Evolutionary conservation across 2,329 filamentous ascomycete genomes (phyloP).

Genomic region (Fusarium setosum): DNA sequence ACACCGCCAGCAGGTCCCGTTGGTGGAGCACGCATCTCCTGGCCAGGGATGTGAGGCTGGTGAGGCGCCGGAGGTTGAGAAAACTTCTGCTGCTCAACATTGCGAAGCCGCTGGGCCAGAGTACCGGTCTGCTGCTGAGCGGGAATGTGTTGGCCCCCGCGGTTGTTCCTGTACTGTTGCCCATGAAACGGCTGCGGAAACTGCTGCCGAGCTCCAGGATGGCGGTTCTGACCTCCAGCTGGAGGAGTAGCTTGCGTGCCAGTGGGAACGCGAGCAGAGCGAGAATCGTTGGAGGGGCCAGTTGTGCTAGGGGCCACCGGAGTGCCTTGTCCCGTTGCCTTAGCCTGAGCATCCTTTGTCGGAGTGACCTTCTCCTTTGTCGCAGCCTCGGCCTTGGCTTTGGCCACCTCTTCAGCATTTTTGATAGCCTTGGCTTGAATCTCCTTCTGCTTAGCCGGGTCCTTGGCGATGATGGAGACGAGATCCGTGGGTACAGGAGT

Average conservation of each 20-base stretch:
- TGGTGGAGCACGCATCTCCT: constrained; percentile 78
- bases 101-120: constrained; percentile 63
- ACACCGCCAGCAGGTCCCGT: constrained; percentile 74
- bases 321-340: constrained; percentile 42
- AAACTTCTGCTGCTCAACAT: constrained; percentile 63
- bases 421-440: constrained; percentile 90
- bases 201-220: constrained; percentile 60
- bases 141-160: constrained; percentile 55
- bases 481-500: constrained; percentile 93
- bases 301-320: constrained; percentile 29
- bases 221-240: constrained; percentile 52
- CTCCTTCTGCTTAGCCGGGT: constrained; percentile 91
- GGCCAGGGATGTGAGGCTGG: constrained; percentile 62
- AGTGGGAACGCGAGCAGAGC: constrained; percentile 48
- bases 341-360: constrained; percentile 59
- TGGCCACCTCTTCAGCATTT: constrained; percentile 73
- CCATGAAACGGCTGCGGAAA: constrained; percentile 60
- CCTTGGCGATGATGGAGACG: constrained; percentile 95
- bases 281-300: constrained; percentile 40
- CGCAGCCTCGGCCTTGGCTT: constrained; percentile 62
- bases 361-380: constrained; percentile 56
- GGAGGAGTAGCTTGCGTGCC: constrained; percentile 47
- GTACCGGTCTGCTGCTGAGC: constrained; percentile 56
- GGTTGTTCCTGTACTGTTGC: constrained; percentile 61
- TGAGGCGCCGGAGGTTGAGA: constrained; percentile 55